phyloP scores from a whole-genome alignment of 2,329 filamentous ascomycete genomes.

The Colletotrichum zoysiae region DNA sequence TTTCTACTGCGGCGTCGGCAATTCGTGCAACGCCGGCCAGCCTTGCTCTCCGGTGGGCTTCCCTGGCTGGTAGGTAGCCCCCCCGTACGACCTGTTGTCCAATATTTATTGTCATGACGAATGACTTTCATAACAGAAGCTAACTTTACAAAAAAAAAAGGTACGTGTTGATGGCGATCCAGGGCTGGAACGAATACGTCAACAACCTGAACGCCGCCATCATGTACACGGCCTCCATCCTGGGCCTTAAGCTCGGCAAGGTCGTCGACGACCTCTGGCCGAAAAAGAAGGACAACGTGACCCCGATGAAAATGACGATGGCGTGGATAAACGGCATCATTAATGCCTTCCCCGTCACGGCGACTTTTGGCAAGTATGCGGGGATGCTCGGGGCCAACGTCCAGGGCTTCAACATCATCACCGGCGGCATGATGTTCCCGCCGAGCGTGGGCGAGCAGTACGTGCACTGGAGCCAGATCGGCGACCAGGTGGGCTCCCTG shows the following conservation, averaged over 20 bases:
- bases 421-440: not conserved
- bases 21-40: conserved; percentile 41
- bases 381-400: not conserved
- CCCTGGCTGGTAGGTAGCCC: conserved; percentile 31
- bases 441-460: not conserved
- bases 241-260: conserved; percentile 6
- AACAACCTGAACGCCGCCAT: conserved; percentile 30
- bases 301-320: not conserved
- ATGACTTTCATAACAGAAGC: not conserved
- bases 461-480: conserved; percentile 5
- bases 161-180: conserved; percentile 35
- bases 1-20: conserved; percentile 38
- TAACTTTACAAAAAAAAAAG: not conserved
- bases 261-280: conserved; percentile 23
- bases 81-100: not conserved
- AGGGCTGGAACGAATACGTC: conserved; percentile 41
- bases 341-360: conserved; percentile 13
- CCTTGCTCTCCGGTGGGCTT: conserved; percentile 39
- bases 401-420: not conserved
- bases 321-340: conserved; percentile 19
- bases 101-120: too few species aligned
- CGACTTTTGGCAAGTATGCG: not conserved
- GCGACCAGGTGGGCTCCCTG: conserved; percentile 1
- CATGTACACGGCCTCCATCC: conserved; percentile 8
- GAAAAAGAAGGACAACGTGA: conserved; percentile 6